Percentiles rank a stretch among this genome's conserved stretches.
Conservation (phyloP, 352 stramenopile species). For the Albugo candida region DNA sequence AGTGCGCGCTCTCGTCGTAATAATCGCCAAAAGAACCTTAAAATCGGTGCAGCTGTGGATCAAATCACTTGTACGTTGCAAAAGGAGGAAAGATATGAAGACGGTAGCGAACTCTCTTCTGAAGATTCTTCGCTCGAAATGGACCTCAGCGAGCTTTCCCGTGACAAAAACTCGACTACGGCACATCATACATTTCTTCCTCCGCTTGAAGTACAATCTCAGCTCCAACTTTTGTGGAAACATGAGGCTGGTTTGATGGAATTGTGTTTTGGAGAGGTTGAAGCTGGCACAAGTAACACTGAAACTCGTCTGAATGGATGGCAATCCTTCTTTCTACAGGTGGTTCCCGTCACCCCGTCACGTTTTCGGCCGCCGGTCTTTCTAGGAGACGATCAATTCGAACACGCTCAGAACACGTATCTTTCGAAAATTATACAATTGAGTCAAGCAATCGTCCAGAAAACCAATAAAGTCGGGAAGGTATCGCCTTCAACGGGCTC, state of each 20-base stretch:
- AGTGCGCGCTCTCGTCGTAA: conserved; percentile 60
- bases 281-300: conserved; percentile 39
- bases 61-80: conserved; percentile 22
- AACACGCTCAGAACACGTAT: conserved; percentile 95
- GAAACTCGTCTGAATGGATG: conserved; percentile 42
- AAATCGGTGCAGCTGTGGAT: conserved; percentile 59
- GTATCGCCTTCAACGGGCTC: not conserved
- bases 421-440: conserved; percentile 88
- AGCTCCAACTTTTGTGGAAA: conserved; percentile 90
- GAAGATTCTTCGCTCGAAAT: conserved; percentile 21
- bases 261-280: conserved; percentile 81
- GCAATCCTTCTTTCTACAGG: conserved; percentile 91
- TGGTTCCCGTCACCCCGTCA: conserved; percentile 92
- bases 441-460: conserved; percentile 79
- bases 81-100: conserved; percentile 26
- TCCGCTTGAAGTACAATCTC: conserved; percentile 88
- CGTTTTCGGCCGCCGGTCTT: conserved; percentile 96
- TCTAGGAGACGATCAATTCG: conserved; percentile 89
- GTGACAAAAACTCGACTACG: conserved; percentile 32
- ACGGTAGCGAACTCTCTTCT: conserved; percentile 13
- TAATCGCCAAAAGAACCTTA: conserved; percentile 69
- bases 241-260: conserved; percentile 84
- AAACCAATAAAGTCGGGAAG: conserved; percentile 23
- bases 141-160: conserved; percentile 14
- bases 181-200: conserved; percentile 58